Evolutionary conservation across 2,329 filamentous ascomycete genomes (phyloP).

Genomic region (Blastomyces silverae): DNA sequence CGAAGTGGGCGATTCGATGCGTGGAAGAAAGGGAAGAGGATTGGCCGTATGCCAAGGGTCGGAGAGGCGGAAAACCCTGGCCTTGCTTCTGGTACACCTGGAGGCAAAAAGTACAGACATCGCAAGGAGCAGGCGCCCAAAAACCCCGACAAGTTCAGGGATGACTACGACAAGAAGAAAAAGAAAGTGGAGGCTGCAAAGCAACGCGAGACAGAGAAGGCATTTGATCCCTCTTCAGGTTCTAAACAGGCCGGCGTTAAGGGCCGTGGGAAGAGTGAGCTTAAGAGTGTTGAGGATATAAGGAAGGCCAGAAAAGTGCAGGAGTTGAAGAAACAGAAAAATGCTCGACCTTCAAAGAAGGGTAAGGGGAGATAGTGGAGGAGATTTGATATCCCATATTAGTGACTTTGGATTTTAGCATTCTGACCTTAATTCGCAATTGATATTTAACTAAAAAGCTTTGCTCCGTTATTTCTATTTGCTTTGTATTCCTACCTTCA

Average conservation of each 20-base stretch:
- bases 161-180: slow-evolving; percentile 86
- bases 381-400: slow-evolving; percentile 5
- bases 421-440: not conserved
- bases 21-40: slow-evolving; percentile 81
- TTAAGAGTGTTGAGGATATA: slow-evolving; percentile 77
- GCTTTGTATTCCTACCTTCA: not conserved
- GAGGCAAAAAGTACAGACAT: slow-evolving; percentile 67
- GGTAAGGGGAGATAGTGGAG: slow-evolving; percentile 6
- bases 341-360: slow-evolving; percentile 69
- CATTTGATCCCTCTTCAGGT: slow-evolving; percentile 16
- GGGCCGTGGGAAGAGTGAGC: slow-evolving; percentile 66
- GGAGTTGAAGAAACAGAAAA: slow-evolving; percentile 77
- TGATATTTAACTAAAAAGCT: slow-evolving; percentile 1
- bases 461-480: not conserved
- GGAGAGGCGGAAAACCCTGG: slow-evolving; percentile 64
- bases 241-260: slow-evolving; percentile 56
- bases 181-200: slow-evolving; percentile 81
- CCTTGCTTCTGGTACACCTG: slow-evolving; percentile 30
- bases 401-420: not conserved
- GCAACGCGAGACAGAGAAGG: slow-evolving; percentile 50
- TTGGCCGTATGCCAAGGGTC: slow-evolving; percentile 69
- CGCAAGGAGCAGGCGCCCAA: slow-evolving; percentile 84
- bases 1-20: slow-evolving; percentile 86
- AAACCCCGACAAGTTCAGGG: slow-evolving; percentile 82
- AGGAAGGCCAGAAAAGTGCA: slow-evolving; percentile 70